phyloP scores from a whole-genome alignment of 1,139 yeast species.

The Kodamaea sp. region DNA sequence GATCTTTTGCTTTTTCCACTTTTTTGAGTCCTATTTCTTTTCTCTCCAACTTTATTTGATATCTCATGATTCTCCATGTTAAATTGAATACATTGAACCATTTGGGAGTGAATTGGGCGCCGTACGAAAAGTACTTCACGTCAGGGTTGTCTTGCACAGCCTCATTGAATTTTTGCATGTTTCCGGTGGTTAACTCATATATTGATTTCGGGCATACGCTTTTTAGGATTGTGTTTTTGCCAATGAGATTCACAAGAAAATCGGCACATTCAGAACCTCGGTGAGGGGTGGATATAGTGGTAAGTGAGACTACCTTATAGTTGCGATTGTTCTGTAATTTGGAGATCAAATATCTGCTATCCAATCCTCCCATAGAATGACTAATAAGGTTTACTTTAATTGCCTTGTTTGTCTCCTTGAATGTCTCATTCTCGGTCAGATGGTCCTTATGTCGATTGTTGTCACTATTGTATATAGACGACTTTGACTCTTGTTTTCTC shows the following conservation, averaged over 20 bases:
- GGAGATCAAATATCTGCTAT: constrained; percentile 73
- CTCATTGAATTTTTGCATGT: constrained; percentile 55
- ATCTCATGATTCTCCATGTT: constrained; percentile 59
- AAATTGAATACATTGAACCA: constrained; percentile 62
- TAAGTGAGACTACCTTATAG: constrained; percentile 66
- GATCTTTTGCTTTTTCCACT: not conserved
- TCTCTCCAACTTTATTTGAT: constrained; percentile 4
- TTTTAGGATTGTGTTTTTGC: constrained; percentile 15
- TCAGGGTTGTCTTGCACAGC: constrained; percentile 53
- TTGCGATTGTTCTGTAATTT: constrained; percentile 37
- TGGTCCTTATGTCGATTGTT: constrained; percentile 10
- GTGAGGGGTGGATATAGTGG: constrained; percentile 89
- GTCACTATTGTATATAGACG: constrained; percentile 30
- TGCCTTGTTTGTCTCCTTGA: constrained; percentile 24
- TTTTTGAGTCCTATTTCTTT: not conserved
- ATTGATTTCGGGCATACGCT: constrained; percentile 47
- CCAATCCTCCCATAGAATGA: constrained; percentile 96
- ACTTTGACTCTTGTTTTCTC: constrained; percentile 26
- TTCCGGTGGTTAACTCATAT: constrained; percentile 60
- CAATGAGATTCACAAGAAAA: constrained; percentile 43
- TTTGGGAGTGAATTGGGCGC: constrained; percentile 67
- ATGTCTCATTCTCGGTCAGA: constrained; percentile 10
- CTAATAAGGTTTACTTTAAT: constrained; percentile 71
- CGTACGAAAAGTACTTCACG: constrained; percentile 80
- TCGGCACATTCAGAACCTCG: constrained; percentile 86